Conservation (phyloP, 495 filamentous ascomycete genomes). For the Daldinia vernicosa region DNA sequence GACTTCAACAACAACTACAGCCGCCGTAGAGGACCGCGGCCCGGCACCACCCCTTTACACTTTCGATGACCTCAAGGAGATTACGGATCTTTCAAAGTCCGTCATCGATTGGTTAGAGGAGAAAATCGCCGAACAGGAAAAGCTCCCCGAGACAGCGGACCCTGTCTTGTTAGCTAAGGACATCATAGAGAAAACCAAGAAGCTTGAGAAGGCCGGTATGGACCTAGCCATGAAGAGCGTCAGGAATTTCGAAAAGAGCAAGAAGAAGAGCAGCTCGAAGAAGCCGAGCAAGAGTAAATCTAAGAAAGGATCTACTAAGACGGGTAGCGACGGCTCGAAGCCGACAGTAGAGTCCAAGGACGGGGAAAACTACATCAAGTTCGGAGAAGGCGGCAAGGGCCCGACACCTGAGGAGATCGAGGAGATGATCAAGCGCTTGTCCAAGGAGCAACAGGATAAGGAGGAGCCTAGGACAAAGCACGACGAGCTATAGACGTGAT, state of each 20-base stretch:
- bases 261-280: constrained; percentile 65
- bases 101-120: constrained; percentile 72
- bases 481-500: constrained; percentile 56
- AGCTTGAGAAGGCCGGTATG: constrained; percentile 71
- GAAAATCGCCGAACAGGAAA: constrained; percentile 71
- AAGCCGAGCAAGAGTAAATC: constrained; percentile 55
- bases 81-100: constrained; percentile 58
- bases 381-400: constrained; percentile 53
- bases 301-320: constrained; percentile 54
- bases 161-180: constrained; percentile 75
- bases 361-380: constrained; percentile 42
- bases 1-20: constrained; percentile 50
- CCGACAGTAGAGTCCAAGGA: constrained; percentile 48
- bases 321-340: constrained; percentile 48
- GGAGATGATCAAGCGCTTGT: constrained; percentile 58
- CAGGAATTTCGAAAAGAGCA: constrained; percentile 62
- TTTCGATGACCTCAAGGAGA: constrained; percentile 67
- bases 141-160: constrained; percentile 72
- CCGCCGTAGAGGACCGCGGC: constrained; percentile 52
- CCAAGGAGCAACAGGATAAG: constrained; percentile 53
- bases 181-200: constrained; percentile 65
- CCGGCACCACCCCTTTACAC: constrained; percentile 65
- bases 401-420: constrained; percentile 57
- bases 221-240: constrained; percentile 78
- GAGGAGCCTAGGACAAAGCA: constrained; percentile 50